Percentiles rank a stretch among this genome's conserved stretches.
Evolutionary conservation across 78 protist genomes (phyloP).

Genomic region (Anaeramoeba flamelloides): DNA sequence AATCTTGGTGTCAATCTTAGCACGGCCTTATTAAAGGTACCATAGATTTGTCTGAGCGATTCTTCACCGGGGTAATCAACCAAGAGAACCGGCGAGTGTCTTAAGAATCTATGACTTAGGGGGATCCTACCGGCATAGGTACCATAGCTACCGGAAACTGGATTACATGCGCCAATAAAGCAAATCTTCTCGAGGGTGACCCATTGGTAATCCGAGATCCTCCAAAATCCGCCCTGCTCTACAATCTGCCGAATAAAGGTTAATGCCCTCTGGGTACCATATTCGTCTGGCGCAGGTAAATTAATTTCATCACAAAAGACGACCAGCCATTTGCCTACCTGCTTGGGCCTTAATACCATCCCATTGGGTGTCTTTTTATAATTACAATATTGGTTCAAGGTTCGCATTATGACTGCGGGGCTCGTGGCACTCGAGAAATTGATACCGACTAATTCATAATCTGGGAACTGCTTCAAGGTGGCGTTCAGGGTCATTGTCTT

Average conservation of each 20-base stretch:
- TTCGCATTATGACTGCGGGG: conserved; percentile 57
- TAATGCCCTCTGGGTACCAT: conserved; percentile 83
- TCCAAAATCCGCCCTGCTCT: conserved; percentile 87
- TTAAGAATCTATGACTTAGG: conserved; percentile 62
- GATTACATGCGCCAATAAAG: conserved; percentile 88
- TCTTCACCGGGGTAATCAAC: conserved; percentile 83
- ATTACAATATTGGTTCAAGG: conserved; percentile 60
- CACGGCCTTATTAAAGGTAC: conserved; percentile 76
- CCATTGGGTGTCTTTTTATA: conserved; percentile 35
- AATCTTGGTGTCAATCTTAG: conserved; percentile 44
- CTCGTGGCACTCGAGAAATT: conserved; percentile 71
- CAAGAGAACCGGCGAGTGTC: conserved; percentile 72
- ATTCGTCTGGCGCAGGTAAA: conserved; percentile 79
- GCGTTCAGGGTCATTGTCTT: conserved; percentile 83
- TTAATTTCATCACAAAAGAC: conserved; percentile 88
- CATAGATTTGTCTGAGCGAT: conserved; percentile 80
- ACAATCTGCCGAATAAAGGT: conserved; percentile 75
- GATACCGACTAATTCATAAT: conserved; percentile 58
- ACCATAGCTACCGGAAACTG: too few species aligned
- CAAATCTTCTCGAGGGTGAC: conserved; percentile 65
- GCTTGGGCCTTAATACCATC: too few species aligned
- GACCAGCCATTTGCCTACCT: conserved; percentile 57
- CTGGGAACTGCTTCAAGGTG: conserved; percentile 47
- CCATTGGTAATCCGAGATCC: conserved; percentile 48
- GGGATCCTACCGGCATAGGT: conserved; percentile 89